These are phyloP conservation scores for Austroboletus eburneus DNA, from an alignment of 768 basidiomycete genomes.

Conservation along the genomic window DNA sequence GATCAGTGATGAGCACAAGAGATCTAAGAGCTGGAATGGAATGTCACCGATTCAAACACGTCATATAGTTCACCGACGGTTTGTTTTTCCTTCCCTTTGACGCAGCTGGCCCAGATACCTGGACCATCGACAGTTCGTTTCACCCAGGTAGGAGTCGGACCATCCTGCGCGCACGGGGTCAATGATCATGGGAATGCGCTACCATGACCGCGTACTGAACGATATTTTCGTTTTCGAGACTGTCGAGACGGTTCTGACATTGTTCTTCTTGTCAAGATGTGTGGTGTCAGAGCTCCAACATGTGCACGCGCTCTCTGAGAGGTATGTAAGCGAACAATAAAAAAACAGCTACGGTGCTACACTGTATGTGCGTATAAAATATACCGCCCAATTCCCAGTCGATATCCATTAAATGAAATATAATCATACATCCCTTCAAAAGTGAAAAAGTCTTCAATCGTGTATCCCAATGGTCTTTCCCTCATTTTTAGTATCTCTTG, in stretches of 20 bases:
- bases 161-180: constrained; percentile 44
- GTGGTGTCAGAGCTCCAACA: no score
- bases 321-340: no score
- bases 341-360: no score
- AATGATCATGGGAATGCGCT: background rate
- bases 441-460: background rate
- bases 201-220: constrained; percentile 37
- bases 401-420: constrained; percentile 26
- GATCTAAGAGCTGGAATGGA: background rate
- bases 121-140: constrained; percentile 72
- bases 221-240: constrained; percentile 45
- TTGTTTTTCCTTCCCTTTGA: constrained; percentile 80
- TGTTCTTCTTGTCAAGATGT: background rate
- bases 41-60: constrained; percentile 68
- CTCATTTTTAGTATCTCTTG: background rate
- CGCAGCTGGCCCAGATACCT: constrained; percentile 82
- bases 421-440: constrained; percentile 15
- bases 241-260: constrained; percentile 22
- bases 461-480: background rate
- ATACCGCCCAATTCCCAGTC: constrained; percentile 5
- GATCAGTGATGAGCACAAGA: constrained; percentile 13
- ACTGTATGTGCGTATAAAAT: no score
- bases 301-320: no score
- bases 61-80: constrained; percentile 74
- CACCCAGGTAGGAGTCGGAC: constrained; percentile 56